Evolutionary conservation across 257 asterid species (phyloP).

Genomic region (Salvia rosmarinus): DNA sequence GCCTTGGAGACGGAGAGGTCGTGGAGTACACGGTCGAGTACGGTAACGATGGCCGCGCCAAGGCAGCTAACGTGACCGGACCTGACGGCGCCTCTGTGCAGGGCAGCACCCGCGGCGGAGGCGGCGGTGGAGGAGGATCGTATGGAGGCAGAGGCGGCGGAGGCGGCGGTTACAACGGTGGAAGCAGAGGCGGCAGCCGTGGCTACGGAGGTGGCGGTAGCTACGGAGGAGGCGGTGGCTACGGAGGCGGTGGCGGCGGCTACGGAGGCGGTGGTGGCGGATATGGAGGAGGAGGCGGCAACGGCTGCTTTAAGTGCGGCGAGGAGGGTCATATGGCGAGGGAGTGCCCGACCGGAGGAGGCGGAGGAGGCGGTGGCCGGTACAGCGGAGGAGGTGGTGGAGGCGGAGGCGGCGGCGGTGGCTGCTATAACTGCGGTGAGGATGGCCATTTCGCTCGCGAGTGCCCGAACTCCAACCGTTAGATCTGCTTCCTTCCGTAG

Average conservation of each 20-base stretch:
- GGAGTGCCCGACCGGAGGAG: slow-evolving; percentile 37
- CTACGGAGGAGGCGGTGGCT: slow-evolving; percentile 28
- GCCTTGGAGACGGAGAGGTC: slow-evolving; percentile 70
- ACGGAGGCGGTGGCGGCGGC: slow-evolving; percentile 35
- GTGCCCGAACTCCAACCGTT: slow-evolving; percentile 47
- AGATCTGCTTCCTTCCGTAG: slow-evolving; percentile 19
- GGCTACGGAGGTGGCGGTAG: slow-evolving; percentile 36
- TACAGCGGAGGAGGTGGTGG: slow-evolving; percentile 32
- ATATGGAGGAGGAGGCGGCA: slow-evolving; percentile 38
- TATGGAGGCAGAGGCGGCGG: slow-evolving; percentile 38
- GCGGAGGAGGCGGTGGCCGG: slow-evolving; percentile 33
- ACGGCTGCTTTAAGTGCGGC: slow-evolving; percentile 44
- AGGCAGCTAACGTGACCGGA: slow-evolving; percentile 65
- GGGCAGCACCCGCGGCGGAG: slow-evolving; percentile 54
- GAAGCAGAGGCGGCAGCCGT: slow-evolving; percentile 41
- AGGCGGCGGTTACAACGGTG: slow-evolving; percentile 38
- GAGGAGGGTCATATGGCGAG: slow-evolving; percentile 46
- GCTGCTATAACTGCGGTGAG: slow-evolving; percentile 48
- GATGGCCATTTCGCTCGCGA: slow-evolving; percentile 49
- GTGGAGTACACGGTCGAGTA: slow-evolving; percentile 66
- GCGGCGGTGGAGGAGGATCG: slow-evolving; percentile 43
- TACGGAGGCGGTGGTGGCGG: slow-evolving; percentile 32
- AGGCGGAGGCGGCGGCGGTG: slow-evolving; percentile 38
- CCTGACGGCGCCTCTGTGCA: slow-evolving; percentile 58
- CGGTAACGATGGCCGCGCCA: slow-evolving; percentile 60